Conservation (phyloP, 2,329 filamentous ascomycete genomes). For the Alternaria infectoria region DNA sequence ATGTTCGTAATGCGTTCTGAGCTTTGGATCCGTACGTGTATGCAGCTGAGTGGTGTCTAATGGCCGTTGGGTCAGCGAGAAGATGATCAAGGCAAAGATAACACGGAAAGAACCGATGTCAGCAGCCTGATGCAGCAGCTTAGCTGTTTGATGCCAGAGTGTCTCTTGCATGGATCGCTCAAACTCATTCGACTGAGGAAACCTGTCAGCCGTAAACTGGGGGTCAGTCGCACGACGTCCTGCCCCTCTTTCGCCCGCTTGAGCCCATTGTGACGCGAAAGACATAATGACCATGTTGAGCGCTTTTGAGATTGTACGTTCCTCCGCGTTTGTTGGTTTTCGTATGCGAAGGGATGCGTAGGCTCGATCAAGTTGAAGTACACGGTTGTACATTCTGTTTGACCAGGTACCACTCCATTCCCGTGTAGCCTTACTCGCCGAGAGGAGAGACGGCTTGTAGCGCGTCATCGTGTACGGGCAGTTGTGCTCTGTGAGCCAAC, state of each 20-base stretch:
- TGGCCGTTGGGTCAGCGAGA: slow-evolving; percentile 52
- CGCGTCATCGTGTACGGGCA: slow-evolving; percentile 53
- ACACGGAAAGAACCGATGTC: slow-evolving; percentile 52
- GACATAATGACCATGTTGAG: slow-evolving; percentile 59
- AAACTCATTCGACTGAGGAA: slow-evolving; percentile 23
- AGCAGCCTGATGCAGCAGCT: slow-evolving; percentile 44
- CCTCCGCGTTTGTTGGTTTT: slow-evolving; percentile 49
- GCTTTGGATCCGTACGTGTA: not conserved
- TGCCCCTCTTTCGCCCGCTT: slow-evolving; percentile 29
- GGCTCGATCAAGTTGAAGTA: slow-evolving; percentile 54
- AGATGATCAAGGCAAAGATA: slow-evolving; percentile 53
- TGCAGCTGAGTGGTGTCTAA: slow-evolving; percentile 21
- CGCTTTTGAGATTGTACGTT: slow-evolving; percentile 49
- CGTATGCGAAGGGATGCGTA: slow-evolving; percentile 43
- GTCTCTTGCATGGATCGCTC: slow-evolving; percentile 47
- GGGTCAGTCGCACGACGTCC: slow-evolving; percentile 15
- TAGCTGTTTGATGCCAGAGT: slow-evolving; percentile 51
- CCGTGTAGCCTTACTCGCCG: slow-evolving; percentile 44
- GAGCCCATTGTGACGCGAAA: slow-evolving; percentile 59
- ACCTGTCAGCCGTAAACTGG: slow-evolving; percentile 15
- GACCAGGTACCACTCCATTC: slow-evolving; percentile 41
- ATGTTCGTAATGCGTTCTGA: not conserved
- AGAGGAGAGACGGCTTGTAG: slow-evolving; percentile 29
- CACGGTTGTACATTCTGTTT: slow-evolving; percentile 58
- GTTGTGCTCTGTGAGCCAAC: slow-evolving; percentile 61